Evolutionary conservation across 306 rosid species (phyloP).

Genomic region (Biancaea sappan): DNA sequence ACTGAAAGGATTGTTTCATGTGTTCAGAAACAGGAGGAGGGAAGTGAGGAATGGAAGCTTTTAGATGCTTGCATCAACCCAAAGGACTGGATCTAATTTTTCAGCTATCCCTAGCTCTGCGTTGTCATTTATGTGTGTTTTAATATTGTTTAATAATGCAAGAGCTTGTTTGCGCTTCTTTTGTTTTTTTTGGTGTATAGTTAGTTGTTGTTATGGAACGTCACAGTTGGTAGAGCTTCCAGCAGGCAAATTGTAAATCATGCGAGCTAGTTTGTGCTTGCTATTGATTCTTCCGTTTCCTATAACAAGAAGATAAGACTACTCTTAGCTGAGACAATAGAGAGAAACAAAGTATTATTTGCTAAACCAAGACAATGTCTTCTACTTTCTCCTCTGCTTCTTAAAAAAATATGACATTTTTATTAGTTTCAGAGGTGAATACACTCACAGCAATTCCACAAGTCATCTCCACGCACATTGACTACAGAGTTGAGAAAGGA

Average conservation of each 20-base stretch:
- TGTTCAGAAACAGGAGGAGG: constrained; percentile 91
- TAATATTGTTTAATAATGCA: constrained; percentile 1
- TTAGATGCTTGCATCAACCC: constrained; percentile 98
- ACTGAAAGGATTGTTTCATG: constrained; percentile 31
- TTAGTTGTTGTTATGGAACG: constrained; percentile 20
- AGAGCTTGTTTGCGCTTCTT: constrained; percentile 17
- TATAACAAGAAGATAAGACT: too few relatives aligned
- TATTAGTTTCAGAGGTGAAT: background rate
- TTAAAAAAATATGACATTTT: background rate
- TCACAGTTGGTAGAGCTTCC: constrained; percentile 25
- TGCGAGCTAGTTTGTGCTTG: background rate
- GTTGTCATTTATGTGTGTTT: background rate
- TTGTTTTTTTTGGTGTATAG: constrained; percentile 27
- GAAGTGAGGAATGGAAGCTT: constrained; percentile 97
- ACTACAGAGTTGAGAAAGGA: background rate
- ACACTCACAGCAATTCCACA: background rate
- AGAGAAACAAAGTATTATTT: background rate
- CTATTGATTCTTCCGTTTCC: too few relatives aligned
- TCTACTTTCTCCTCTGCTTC: background rate
- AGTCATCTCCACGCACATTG: background rate
- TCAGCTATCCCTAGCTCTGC: background rate
- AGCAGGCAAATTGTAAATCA: constrained; percentile 27
- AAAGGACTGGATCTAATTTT: constrained; percentile 75
- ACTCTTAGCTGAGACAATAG: background rate
- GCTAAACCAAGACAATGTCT: background rate